These are phyloP conservation scores for Lodderomyces pseudojiufengensis DNA, from an alignment of 1,139 yeast genomes.

Conservation along the genomic window DNA sequence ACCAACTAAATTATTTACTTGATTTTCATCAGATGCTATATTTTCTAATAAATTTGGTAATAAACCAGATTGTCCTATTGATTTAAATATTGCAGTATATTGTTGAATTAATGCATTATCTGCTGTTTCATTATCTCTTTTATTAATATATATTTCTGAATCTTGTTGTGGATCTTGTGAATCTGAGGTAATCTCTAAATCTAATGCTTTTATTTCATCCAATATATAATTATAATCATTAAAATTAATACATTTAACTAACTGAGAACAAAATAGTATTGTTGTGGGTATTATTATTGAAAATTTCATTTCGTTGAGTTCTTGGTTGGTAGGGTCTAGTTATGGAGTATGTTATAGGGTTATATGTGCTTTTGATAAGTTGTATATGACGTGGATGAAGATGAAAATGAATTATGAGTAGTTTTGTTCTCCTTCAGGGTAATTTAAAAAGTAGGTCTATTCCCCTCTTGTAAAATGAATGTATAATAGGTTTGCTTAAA, in stretches of 20 bases:
- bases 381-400: too few species aligned
- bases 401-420: too few species aligned
- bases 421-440: too few species aligned
- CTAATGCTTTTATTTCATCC: slow-evolving; percentile 6
- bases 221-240: slow-evolving; percentile 8
- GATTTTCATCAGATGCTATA: slow-evolving; percentile 20
- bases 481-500: too few species aligned
- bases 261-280: slow-evolving; percentile 1
- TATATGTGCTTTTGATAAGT: too few species aligned
- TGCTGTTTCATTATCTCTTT: slow-evolving; percentile 17
- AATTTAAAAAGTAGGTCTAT: too few species aligned
- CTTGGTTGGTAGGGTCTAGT: too few species aligned
- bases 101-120: slow-evolving; percentile 13
- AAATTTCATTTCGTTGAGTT: neutral
- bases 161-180: neutral
- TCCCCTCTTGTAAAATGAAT: too few species aligned
- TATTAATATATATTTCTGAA: slow-evolving; percentile 5
- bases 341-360: too few species aligned
- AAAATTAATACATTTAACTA: slow-evolving; percentile 4
- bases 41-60: slow-evolving; percentile 27
- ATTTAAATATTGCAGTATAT: slow-evolving; percentile 20
- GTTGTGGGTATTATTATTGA: slow-evolving; percentile 4
- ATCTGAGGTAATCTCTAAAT: too few species aligned
- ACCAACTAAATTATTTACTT: slow-evolving; percentile 23
- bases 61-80: slow-evolving; percentile 28